phyloP scores from a whole-genome alignment of 1,139 yeast species.

The Debaryomyces sp. region DNA sequence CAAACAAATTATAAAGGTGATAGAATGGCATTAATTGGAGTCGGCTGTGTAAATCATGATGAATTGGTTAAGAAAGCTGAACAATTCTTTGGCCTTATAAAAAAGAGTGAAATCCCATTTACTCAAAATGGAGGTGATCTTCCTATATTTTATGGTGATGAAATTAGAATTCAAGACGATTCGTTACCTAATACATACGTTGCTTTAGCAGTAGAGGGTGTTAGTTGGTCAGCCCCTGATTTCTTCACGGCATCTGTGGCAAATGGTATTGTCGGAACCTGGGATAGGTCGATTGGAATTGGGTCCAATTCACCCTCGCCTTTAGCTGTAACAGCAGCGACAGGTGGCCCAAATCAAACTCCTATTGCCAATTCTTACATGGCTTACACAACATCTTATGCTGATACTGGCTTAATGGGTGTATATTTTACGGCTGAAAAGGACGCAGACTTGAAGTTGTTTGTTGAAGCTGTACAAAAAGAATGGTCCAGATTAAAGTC shows the following conservation, averaged over 20 bases:
- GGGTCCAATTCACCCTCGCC: conserved; percentile 77
- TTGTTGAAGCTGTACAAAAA: conserved; percentile 71
- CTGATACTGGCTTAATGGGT: conserved; percentile 98
- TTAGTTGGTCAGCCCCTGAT: conserved; percentile 95
- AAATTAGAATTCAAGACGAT: conserved; percentile 79
- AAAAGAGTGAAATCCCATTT: conserved; percentile 62
- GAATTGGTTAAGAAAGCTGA: conserved; percentile 77
- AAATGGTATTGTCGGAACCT: conserved; percentile 94
- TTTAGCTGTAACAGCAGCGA: conserved; percentile 74
- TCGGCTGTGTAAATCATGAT: conserved; percentile 91
- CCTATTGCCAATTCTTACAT: conserved; percentile 89
- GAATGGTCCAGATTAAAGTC: conserved; percentile 88
- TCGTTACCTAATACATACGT: conserved; percentile 87
- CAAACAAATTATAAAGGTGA: conserved; percentile 90
- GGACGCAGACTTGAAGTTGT: conserved; percentile 62
- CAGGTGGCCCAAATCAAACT: conserved; percentile 51
- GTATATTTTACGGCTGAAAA: conserved; percentile 86
- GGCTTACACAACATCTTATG: conserved; percentile 96
- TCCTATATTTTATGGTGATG: conserved; percentile 86
- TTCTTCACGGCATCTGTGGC: conserved; percentile 95
- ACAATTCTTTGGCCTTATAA: conserved; percentile 74
- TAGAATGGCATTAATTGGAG: conserved; percentile 95
- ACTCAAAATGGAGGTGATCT: conserved; percentile 79
- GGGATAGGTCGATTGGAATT: conserved; percentile 91
- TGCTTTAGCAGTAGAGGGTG: conserved; percentile 97